Evolutionary conservation across 176 grass and related monocot species (phyloP), one percentile per base, ranked within the genome.

Genomic region (Pontederia paniculata): DNA sequence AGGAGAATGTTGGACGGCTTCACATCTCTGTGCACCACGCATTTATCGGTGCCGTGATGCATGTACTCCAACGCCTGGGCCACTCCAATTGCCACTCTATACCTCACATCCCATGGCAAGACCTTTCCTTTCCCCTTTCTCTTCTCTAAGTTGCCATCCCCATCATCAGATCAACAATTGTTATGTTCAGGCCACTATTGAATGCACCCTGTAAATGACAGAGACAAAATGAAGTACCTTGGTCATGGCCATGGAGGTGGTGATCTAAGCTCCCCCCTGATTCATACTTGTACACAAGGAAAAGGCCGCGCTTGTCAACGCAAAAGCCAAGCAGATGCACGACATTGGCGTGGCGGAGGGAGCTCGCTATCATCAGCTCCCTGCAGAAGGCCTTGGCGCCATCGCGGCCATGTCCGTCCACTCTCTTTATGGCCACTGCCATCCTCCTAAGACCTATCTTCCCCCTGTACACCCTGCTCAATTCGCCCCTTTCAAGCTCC

Each of bases 1-100:
- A 81, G 72, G 59, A 81, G 78, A 48, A 81, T 81, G 63, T 81
- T 81, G 60, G 78, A 81, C 12, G 78, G 67, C 60, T 81, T 81
- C 58, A 81, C 76, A 41, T 81, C 78, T 65, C 78, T 73, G 52
- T 81, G 78, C 13, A 81, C 66, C 1, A 81, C 46, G 59, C 78
- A 81, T 47, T 65, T 81, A 44, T 75, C 66, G 3, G 59, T 67
- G 57, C 72, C 78, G 21, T 60, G 61, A 48, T 81, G 78, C 48
- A 81, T 44, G 60, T 75, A 81, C 23, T 75, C 66, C 20, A 81
- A 16, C 6, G 78, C 78, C 23, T 37, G 73, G 22, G 78, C 78
- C 21, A 76, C 52, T 44, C 72, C 78, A 28, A 76, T 42, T 10
- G 78, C 78, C 46, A 76, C 78, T 45, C 76, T 75, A 58, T 81